These are phyloP conservation scores for Solanum pimpinellifolium DNA, from an alignment of 257 asterid genomes.

Conservation along the genomic window DNA sequence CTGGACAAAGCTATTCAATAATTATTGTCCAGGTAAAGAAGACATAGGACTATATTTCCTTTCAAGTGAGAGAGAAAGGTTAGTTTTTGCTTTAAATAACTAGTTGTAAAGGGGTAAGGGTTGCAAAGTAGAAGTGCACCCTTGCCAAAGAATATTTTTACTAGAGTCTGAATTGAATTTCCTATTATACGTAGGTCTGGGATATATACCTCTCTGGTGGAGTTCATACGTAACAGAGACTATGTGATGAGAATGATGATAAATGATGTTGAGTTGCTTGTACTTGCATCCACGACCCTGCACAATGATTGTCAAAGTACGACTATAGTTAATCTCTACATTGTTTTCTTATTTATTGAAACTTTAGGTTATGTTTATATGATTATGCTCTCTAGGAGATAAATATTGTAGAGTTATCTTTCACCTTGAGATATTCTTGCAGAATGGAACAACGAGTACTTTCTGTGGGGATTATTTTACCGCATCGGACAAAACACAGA, in stretches of 20 bases:
- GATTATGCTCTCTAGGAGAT: no score
- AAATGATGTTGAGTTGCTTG: slow-evolving; percentile 4
- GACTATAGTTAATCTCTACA: not conserved
- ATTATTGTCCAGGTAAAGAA: not conserved
- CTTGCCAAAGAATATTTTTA: not conserved
- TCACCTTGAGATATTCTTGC: not conserved
- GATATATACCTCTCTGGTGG: slow-evolving; percentile 30
- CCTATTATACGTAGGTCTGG: slow-evolving; percentile 20
- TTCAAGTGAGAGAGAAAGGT: not conserved
- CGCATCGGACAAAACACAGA: not conserved
- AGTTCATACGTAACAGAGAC: slow-evolving; percentile 15
- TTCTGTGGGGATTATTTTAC: slow-evolving; percentile 54
- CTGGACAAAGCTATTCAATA: not conserved
- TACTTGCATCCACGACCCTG: slow-evolving; percentile 33
- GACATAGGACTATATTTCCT: not conserved
- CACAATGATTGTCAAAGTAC: slow-evolving; percentile 38
- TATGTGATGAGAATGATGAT: slow-evolving; percentile 32
- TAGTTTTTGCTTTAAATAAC: not conserved
- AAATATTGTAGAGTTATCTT: not conserved
- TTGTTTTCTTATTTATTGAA: not conserved
- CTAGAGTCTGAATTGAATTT: not conserved
- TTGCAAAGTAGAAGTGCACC: not conserved
- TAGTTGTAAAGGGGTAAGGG: not conserved
- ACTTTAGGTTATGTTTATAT: no score
- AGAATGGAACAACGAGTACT: slow-evolving; percentile 43